These are phyloP conservation scores for Fraxinus platypoda DNA, from an alignment of 305 asterid genomes.

Conservation along the genomic window DNA sequence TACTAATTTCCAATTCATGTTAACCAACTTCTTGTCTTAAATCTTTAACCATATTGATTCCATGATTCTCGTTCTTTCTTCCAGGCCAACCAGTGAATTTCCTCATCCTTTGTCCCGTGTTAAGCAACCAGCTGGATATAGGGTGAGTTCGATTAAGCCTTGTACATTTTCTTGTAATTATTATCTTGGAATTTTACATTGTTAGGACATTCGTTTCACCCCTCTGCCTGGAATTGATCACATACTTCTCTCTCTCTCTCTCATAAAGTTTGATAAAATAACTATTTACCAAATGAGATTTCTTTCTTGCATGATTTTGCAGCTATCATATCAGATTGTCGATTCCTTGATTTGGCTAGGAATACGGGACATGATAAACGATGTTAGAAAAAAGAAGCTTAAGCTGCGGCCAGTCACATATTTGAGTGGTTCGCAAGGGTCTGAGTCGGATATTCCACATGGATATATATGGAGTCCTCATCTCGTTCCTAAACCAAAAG, in stretches of 20 bases:
- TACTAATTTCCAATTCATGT: conserved; percentile 3
- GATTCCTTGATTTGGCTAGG: conserved; percentile 98
- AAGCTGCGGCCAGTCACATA: conserved; percentile 89
- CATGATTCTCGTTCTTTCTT: conserved; percentile 18
- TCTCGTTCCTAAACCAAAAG: conserved; percentile 98
- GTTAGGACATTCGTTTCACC: background rate
- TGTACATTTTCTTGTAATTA: conserved; percentile 15
- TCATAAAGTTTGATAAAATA: background rate
- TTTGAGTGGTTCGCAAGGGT: conserved; percentile 84
- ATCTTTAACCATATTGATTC: conserved; percentile 1
- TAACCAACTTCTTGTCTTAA: conserved; percentile 5
- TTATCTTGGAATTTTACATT: conserved; percentile 6
- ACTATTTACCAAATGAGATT: conserved; percentile 17
- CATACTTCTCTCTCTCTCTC: background rate
- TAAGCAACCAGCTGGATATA: conserved; percentile 91
- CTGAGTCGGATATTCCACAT: conserved; percentile 80
- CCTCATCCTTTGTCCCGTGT: conserved; percentile 98
- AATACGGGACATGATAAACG: conserved; percentile 92
- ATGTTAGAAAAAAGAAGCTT: conserved; percentile 80
- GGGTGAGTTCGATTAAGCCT: conserved; percentile 51
- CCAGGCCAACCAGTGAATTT: conserved; percentile 64
- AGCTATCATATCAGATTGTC: conserved; percentile 94
- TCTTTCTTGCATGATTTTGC: conserved; percentile 46
- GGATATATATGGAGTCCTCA: conserved; percentile 99
- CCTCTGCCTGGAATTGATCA: background rate